These are phyloP conservation scores for Pyrenochaeta sp. DNA, from an alignment of 2,329 filamentous ascomycete genomes.

Conservation along the genomic window DNA sequence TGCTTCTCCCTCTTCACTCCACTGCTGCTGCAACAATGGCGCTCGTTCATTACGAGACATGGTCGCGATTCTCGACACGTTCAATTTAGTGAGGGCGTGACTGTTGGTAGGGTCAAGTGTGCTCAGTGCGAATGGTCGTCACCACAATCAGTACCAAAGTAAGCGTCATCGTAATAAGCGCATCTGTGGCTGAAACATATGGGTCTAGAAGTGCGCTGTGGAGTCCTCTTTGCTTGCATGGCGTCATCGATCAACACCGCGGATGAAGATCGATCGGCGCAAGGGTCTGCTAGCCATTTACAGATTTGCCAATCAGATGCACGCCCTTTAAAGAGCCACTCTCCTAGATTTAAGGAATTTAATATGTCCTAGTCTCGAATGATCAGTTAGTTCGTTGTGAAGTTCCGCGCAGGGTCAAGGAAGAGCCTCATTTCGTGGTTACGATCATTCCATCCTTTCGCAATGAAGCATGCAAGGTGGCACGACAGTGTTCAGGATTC, in stretches of 20 bases:
- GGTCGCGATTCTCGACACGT: not conserved
- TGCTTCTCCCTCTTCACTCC: slow-evolving; percentile 41
- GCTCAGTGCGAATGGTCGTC: not conserved
- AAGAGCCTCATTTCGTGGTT: too few relatives aligned
- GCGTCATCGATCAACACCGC: slow-evolving; percentile 18
- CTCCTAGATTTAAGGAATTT: not conserved
- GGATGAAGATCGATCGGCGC: slow-evolving; percentile 1
- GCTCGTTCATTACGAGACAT: slow-evolving; percentile 41
- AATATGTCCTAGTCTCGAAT: not conserved
- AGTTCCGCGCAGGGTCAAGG: too few relatives aligned
- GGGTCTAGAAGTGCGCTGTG: slow-evolving; percentile 9
- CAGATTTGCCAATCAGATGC: not conserved
- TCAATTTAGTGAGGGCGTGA: not conserved
- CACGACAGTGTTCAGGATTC: too few relatives aligned
- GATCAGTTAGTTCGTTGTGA: too few relatives aligned
- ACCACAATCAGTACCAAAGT: not conserved
- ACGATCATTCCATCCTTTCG: too few relatives aligned
- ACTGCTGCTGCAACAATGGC: slow-evolving; percentile 49
- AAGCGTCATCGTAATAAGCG: slow-evolving; percentile 11
- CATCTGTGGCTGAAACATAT: not conserved
- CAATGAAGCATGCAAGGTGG: too few relatives aligned
- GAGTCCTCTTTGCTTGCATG: slow-evolving; percentile 2
- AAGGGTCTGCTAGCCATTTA: not conserved
- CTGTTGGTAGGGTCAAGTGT: not conserved
- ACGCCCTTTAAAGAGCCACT: not conserved